Evolutionary conservation across 2,329 filamentous ascomycete species (phyloP).

Genomic region (Nemania sp.): DNA sequence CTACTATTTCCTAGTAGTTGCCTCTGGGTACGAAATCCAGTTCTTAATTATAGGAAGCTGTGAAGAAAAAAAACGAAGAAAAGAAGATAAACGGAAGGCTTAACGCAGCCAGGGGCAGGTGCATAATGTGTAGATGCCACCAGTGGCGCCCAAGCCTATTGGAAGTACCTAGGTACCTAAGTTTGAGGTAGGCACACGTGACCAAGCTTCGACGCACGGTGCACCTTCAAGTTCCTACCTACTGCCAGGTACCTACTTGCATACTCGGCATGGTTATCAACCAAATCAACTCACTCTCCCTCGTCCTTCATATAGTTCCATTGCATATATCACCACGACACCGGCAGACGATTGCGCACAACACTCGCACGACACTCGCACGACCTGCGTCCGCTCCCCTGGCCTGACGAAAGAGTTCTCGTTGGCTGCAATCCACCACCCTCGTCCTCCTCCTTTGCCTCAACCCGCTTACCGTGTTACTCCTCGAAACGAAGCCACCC

Average conservation of each 20-base stretch:
- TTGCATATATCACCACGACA: slow-evolving; percentile 8
- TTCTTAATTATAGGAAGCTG: too few relatives aligned
- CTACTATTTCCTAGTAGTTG: too few relatives aligned
- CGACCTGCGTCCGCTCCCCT: background rate
- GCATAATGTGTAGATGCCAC: too few relatives aligned
- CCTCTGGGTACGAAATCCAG: too few relatives aligned
- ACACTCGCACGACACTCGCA: slow-evolving; percentile 2
- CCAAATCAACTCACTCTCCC: slow-evolving; percentile 7
- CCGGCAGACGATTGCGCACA: slow-evolving; percentile 6
- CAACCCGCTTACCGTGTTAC: too few relatives aligned
- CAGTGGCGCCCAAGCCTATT: too few relatives aligned
- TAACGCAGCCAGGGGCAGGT: too few relatives aligned
- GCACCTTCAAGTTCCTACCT: slow-evolving; percentile 11
- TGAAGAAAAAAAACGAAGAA: too few relatives aligned
- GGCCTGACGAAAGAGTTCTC: background rate
- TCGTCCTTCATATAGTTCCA: slow-evolving; percentile 11
- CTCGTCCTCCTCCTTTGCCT: background rate
- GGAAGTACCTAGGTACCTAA: too few relatives aligned
- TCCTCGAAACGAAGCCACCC: too few relatives aligned
- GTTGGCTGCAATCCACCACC: slow-evolving; percentile 3
- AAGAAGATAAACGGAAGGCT: too few relatives aligned
- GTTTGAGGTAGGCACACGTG: slow-evolving; percentile 18
- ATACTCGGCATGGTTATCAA: background rate
- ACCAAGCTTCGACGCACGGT: slow-evolving; percentile 17
- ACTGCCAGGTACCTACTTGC: background rate